Percentiles rank a stretch among this genome's conserved stretches.
These are phyloP conservation scores for Kingdonia uniflora DNA, from an alignment of 164 flowering plant species.

Conservation along the genomic window DNA sequence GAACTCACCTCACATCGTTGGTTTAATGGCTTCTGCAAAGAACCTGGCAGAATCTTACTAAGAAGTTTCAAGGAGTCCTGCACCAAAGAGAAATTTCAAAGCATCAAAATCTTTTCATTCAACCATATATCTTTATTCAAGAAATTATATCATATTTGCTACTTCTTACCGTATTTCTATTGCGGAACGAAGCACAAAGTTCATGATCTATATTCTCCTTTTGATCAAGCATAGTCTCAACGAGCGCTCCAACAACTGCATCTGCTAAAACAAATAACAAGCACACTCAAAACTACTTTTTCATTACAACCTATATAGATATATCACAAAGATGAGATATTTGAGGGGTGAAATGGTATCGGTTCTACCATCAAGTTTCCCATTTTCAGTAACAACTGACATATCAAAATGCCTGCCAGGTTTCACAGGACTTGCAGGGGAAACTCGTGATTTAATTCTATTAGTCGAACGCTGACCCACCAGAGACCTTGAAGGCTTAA, in stretches of 20 bases:
- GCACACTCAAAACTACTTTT: not conserved
- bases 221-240: conserved; percentile 36
- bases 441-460: conserved; percentile 21
- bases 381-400: conserved; percentile 25
- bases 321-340: not conserved
- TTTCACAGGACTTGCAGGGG: conserved; percentile 13
- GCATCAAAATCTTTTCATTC: not conserved
- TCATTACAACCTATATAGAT: not conserved
- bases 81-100: conserved; percentile 6
- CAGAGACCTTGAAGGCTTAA: conserved; percentile 50
- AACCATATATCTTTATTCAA: not conserved
- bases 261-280: conserved; percentile 22
- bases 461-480: conserved; percentile 31
- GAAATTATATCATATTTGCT: not conserved
- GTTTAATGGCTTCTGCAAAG: conserved; percentile 29
- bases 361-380: conserved; percentile 33
- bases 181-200: conserved; percentile 31
- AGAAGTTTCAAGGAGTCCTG: conserved; percentile 41
- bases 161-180: conserved; percentile 38
- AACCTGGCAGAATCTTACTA: conserved; percentile 28
- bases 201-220: conserved; percentile 66
- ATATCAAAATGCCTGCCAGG: conserved; percentile 53
- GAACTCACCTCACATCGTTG: conserved; percentile 38
- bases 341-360: not conserved
- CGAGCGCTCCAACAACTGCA: conserved; percentile 33